phyloP scores from a whole-genome alignment of 2,329 filamentous ascomycete genomes.

The Arthroderma sp. region DNA sequence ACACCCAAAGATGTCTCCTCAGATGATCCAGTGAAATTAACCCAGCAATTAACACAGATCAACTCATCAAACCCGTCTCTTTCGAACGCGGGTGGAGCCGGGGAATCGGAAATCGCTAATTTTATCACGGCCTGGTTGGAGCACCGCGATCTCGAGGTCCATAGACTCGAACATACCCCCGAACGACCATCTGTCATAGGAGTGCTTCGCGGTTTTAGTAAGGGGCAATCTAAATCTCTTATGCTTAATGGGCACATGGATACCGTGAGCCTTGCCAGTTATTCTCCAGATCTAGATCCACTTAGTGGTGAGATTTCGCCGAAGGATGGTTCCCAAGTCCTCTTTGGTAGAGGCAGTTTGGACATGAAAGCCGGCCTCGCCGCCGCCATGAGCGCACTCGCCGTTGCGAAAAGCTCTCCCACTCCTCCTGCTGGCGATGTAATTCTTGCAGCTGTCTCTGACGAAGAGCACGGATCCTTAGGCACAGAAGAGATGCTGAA shows the following conservation, averaged over 20 bases:
- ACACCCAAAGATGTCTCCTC: slow-evolving; percentile 29
- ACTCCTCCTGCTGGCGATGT: slow-evolving; percentile 33
- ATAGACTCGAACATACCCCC: slow-evolving; percentile 35
- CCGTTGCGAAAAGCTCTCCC: slow-evolving; percentile 22
- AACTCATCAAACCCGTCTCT: slow-evolving; percentile 37
- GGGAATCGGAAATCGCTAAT: slow-evolving; percentile 34
- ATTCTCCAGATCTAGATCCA: slow-evolving; percentile 29
- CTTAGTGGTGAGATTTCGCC: slow-evolving; percentile 26
- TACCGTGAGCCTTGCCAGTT: slow-evolving; percentile 37
- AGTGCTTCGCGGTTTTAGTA: slow-evolving; percentile 34
- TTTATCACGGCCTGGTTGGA: slow-evolving; percentile 40
- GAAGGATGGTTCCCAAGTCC: neutral
- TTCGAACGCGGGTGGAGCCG: slow-evolving; percentile 30
- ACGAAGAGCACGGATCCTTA: slow-evolving; percentile 40
- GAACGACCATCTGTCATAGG: slow-evolving; percentile 41
- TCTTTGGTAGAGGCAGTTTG: slow-evolving; percentile 34
- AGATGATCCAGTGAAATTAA: slow-evolving; percentile 32
- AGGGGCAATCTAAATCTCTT: slow-evolving; percentile 34
- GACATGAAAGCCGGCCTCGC: slow-evolving; percentile 44
- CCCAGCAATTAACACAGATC: slow-evolving; percentile 36
- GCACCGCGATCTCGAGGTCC: slow-evolving; percentile 38
- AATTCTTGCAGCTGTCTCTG: slow-evolving; percentile 41
- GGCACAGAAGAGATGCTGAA: slow-evolving; percentile 39
- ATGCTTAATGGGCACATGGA: slow-evolving; percentile 44
- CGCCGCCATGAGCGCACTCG: slow-evolving; percentile 32